Conservation (phyloP, 345 rosid genomes). For the Citrus inodora region DNA sequence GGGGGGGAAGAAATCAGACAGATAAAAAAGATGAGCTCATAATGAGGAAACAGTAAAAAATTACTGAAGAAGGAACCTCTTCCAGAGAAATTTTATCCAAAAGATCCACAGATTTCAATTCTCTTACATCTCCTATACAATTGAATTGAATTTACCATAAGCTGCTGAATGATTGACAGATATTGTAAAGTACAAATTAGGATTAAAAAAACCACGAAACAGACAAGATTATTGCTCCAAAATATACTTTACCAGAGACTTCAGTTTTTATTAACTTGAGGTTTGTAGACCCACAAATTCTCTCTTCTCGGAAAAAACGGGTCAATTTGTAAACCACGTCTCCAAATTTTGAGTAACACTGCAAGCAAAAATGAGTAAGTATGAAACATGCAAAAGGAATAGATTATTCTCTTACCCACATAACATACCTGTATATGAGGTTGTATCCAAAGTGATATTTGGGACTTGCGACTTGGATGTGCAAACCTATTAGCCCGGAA, state of each 20-base stretch:
- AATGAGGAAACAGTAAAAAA: background rate
- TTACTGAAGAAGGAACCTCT: conserved; percentile 20
- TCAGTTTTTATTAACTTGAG: conserved; percentile 31
- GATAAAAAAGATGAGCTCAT: conserved; percentile 1
- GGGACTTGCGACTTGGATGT: conserved; percentile 64
- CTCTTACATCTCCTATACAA: conserved; percentile 30
- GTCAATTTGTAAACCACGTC: conserved; percentile 77
- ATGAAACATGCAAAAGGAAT: conserved; percentile 10
- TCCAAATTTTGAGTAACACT: conserved; percentile 82
- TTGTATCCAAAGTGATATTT: conserved; percentile 90
- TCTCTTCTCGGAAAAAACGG: conserved; percentile 77
- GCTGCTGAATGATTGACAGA: background rate
- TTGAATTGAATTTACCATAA: conserved; percentile 7
- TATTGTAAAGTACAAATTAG: background rate
- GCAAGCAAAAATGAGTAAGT: conserved; percentile 31
- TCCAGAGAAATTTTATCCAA: conserved; percentile 22
- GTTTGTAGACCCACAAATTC: conserved; percentile 28
- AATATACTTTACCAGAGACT: conserved; percentile 46
- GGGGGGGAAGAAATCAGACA: background rate
- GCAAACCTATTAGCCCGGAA: conserved; percentile 59
- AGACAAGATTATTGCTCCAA: conserved; percentile 3
- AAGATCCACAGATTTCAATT: conserved; percentile 16
- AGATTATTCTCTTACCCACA: conserved; percentile 9
- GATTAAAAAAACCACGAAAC: background rate
- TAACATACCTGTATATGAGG: conserved; percentile 71